Conservation (phyloP, 768 basidiomycete genomes). For the Lentinula sp. region DNA sequence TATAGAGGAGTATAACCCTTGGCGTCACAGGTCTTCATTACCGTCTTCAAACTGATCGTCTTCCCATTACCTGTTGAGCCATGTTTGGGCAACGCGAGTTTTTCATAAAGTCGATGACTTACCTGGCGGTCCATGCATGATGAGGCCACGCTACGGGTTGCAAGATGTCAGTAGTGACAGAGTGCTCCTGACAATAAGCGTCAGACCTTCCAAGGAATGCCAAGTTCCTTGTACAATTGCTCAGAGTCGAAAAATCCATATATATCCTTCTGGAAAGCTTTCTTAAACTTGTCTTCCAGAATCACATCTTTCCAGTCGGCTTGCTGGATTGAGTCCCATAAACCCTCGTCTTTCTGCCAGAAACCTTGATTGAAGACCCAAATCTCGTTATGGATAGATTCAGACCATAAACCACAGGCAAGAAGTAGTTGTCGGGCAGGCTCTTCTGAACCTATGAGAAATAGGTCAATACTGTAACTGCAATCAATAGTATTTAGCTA, state of each 20-base stretch:
- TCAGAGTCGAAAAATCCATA: slow-evolving; percentile 78
- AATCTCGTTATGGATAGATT: slow-evolving; percentile 61
- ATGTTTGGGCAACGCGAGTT: slow-evolving; percentile 54
- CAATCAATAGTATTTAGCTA: not conserved
- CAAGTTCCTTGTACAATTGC: slow-evolving; percentile 62
- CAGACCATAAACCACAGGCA: slow-evolving; percentile 42
- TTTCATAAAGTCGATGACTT: slow-evolving; percentile 4
- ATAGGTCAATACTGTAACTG: not conserved
- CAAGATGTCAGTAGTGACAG: not conserved
- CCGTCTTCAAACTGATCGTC: slow-evolving; percentile 75
- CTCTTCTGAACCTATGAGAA: slow-evolving; percentile 37
- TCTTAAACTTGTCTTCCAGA: slow-evolving; percentile 65
- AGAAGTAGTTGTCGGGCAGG: slow-evolving; percentile 46
- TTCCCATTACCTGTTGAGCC: slow-evolving; percentile 87
- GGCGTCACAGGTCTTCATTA: slow-evolving; percentile 69
- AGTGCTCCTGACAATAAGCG: not conserved
- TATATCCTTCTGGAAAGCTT: slow-evolving; percentile 63
- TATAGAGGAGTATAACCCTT: slow-evolving; percentile 67
- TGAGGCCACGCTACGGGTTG: slow-evolving; percentile 60
- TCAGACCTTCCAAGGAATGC: slow-evolving; percentile 78
- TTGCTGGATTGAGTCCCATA: slow-evolving; percentile 60
- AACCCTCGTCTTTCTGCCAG: slow-evolving; percentile 57
- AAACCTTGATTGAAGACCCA: slow-evolving; percentile 71
- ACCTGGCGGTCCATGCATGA: slow-evolving; percentile 81
- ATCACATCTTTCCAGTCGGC: slow-evolving; percentile 75